A percentile compares a stretch with the other conserved stretches of the same genome.
These are phyloP conservation scores for Gossypium bickii DNA, from an alignment of 345 rosid species.

Conservation along the genomic window DNA sequence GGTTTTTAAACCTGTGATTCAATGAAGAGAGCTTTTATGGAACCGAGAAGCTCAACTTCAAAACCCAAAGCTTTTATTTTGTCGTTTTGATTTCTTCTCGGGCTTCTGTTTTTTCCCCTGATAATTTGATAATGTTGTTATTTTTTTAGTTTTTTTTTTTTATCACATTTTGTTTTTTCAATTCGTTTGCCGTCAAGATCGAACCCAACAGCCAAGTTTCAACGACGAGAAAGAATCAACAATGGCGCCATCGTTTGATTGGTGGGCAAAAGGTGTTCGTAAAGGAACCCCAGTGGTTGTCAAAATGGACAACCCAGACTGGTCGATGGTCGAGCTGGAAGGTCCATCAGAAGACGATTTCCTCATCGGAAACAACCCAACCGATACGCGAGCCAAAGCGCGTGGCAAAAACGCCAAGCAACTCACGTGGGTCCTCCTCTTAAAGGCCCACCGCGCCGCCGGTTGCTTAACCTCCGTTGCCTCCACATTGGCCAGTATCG, in stretches of 20 bases:
- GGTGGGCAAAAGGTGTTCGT: conserved; percentile 74
- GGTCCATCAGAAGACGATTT: conserved; percentile 77
- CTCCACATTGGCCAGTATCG: conserved; percentile 57
- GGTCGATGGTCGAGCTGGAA: conserved; percentile 96
- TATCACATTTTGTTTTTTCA: background rate
- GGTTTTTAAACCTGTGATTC: conserved; percentile 19
- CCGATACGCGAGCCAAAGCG: conserved; percentile 35
- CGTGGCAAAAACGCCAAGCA: conserved; percentile 89
- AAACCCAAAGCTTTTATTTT: background rate
- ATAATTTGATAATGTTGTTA: conserved; percentile 33
- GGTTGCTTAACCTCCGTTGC: conserved; percentile 82
- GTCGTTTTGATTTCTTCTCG: background rate
- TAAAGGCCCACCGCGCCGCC: conserved; percentile 90
- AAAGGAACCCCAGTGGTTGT: conserved; percentile 91
- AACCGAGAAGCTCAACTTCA: background rate
- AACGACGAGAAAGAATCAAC: background rate
- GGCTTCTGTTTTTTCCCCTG: background rate
- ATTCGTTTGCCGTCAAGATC: background rate
- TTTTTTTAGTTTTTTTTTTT: conserved; percentile 22
- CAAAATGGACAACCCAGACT: conserved; percentile 94
- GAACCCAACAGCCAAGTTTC: background rate
- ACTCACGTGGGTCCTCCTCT: conserved; percentile 93
- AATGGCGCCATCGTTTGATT: conserved; percentile 80
- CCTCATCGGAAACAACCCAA: conserved; percentile 33
- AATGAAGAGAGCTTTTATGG: conserved; percentile 23